A percentile compares a stretch with the other conserved stretches of the same genome.
Conservation (phyloP, 176 grass and related monocot species). For the Phoenix roebelenii region DNA sequence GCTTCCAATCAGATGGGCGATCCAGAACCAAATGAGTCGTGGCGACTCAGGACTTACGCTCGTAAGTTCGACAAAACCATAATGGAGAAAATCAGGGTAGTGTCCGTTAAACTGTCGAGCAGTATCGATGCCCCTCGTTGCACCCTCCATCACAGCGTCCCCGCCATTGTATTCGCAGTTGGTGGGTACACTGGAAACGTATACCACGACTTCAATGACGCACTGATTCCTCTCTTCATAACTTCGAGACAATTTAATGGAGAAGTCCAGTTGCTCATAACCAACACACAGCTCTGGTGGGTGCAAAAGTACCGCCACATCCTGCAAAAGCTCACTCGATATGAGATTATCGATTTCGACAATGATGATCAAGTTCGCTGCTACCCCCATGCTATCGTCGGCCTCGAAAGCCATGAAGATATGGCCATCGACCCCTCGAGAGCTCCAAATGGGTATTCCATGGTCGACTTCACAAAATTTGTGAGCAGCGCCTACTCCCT, state of each 20-base stretch:
- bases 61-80: constrained; percentile 26
- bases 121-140: constrained; percentile 27
- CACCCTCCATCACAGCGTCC: constrained; percentile 30
- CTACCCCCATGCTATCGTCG: neutral
- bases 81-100: constrained; percentile 6
- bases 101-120: constrained; percentile 35
- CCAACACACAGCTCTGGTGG: neutral
- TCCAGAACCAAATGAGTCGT: constrained; percentile 10
- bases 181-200: constrained; percentile 53
- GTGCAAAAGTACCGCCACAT: neutral
- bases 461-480: constrained; percentile 11
- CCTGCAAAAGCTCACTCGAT: neutral
- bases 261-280: constrained; percentile 39
- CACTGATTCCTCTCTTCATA: constrained; percentile 63
- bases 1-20: neutral
- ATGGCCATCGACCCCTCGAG: constrained; percentile 3
- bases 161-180: constrained; percentile 49
- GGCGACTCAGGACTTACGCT: constrained; percentile 53
- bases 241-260: constrained; percentile 39
- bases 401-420: neutral
- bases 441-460: neutral
- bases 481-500: constrained; percentile 1
- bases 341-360: constrained; percentile 12
- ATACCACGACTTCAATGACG: constrained; percentile 72
- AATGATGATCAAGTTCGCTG: constrained; percentile 8